Evolutionary conservation across 2,329 filamentous ascomycete species (phyloP).

Genomic region (Pestalotiopsis sp.): DNA sequence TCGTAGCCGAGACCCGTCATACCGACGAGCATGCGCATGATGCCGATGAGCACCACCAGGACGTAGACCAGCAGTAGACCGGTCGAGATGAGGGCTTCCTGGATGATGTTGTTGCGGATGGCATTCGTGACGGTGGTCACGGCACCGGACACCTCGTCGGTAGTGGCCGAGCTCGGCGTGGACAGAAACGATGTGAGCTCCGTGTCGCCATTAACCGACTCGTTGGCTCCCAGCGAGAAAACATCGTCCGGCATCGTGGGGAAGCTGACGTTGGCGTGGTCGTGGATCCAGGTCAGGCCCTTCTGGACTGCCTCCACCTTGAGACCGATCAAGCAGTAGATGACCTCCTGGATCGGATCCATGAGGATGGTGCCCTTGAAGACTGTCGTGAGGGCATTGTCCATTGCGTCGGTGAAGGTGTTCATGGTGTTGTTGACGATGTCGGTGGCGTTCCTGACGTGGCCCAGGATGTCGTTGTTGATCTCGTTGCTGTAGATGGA

Average conservation of each 20-base stretch:
- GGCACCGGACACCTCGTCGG: slow-evolving; percentile 80
- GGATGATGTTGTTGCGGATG: slow-evolving; percentile 69
- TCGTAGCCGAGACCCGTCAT: slow-evolving; percentile 15
- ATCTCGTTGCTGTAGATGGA: slow-evolving; percentile 72
- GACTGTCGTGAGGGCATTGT: slow-evolving; percentile 70
- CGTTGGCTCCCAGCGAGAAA: slow-evolving; percentile 78
- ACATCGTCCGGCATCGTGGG: slow-evolving; percentile 78
- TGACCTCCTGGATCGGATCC: slow-evolving; percentile 75
- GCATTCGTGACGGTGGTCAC: slow-evolving; percentile 70
- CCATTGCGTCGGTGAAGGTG: slow-evolving; percentile 77
- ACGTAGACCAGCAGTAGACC: slow-evolving; percentile 78
- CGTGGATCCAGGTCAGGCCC: slow-evolving; percentile 90
- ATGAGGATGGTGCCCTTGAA: slow-evolving; percentile 85
- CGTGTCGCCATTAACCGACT: slow-evolving; percentile 59
- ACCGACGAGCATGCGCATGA: slow-evolving; percentile 58
- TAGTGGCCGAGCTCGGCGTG: slow-evolving; percentile 72
- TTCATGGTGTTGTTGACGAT: slow-evolving; percentile 88
- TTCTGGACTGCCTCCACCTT: slow-evolving; percentile 85
- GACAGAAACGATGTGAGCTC: slow-evolving; percentile 73
- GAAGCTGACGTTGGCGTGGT: slow-evolving; percentile 82
- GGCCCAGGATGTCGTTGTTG: slow-evolving; percentile 83
- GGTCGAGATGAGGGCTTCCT: slow-evolving; percentile 79
- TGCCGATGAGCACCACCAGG: slow-evolving; percentile 74
- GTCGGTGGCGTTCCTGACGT: slow-evolving; percentile 81
- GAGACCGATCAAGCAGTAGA: slow-evolving; percentile 84